These are phyloP conservation scores for Aspergillus sclerotiicarbonarius DNA, from an alignment of 495 filamentous ascomycete species.

Conservation along the genomic window DNA sequence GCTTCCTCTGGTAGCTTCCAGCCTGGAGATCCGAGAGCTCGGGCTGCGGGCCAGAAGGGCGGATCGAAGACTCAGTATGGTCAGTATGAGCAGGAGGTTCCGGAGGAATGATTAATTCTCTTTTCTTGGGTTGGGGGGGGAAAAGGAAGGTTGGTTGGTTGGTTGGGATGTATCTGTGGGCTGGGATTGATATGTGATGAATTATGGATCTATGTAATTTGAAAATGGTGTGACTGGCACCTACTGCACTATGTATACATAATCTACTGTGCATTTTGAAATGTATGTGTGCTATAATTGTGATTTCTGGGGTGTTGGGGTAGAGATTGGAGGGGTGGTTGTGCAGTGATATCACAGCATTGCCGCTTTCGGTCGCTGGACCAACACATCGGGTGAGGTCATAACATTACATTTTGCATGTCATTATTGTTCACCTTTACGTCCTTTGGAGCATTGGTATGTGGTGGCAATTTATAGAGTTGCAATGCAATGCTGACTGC, in stretches of 20 bases:
- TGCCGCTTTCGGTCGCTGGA: conserved; percentile 4
- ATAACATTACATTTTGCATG: neutral
- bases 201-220: neutral
- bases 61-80: conserved; percentile 23
- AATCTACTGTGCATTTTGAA: neutral
- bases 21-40: conserved; percentile 40
- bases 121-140: neutral
- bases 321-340: neutral
- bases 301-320: neutral
- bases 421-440: neutral
- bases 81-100: conserved; percentile 9
- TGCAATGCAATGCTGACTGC: neutral
- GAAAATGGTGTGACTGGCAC: neutral
- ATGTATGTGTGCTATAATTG: neutral
- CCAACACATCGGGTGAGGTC: neutral
- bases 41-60: conserved; percentile 46
- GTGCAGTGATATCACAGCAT: conserved; percentile 6
- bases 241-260: neutral
- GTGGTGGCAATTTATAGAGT: neutral
- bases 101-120: conserved; percentile 14
- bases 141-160: neutral
- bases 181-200: neutral
- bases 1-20: conserved; percentile 49
- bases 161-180: neutral
- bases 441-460: neutral